Percentiles rank a stretch among this genome's conserved stretches.
Evolutionary conservation across 169 alveolate species (phyloP).

Genomic region (Cryptosporidium viatorum): DNA sequence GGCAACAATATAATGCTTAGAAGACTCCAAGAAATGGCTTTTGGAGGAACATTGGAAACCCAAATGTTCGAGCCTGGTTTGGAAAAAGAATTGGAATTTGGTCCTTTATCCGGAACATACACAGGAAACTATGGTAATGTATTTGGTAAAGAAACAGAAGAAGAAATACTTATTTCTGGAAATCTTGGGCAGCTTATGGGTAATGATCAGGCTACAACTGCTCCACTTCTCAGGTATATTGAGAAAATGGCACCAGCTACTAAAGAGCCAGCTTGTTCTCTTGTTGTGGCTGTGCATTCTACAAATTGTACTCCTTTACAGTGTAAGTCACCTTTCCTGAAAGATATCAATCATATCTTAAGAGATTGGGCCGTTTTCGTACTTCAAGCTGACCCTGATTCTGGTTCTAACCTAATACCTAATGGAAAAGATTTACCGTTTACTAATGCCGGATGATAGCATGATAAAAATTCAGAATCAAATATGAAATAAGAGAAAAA

Average conservation of each 20-base stretch:
- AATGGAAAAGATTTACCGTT: conserved; percentile 70
- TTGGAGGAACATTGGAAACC: conserved; percentile 39
- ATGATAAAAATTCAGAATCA: not conserved
- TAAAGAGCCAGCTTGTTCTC: conserved; percentile 62
- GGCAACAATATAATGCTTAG: conserved; percentile 3
- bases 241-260: not conserved
- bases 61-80: conserved; percentile 63
- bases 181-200: conserved; percentile 52
- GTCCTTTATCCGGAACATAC: conserved; percentile 42
- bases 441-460: conserved; percentile 34
- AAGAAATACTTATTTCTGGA: conserved; percentile 36
- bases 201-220: conserved; percentile 13
- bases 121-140: conserved; percentile 51
- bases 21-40: conserved; percentile 23
- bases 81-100: conserved; percentile 35
- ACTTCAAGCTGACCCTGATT: conserved; percentile 65
- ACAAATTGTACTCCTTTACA: conserved; percentile 59
- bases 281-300: conserved; percentile 52
- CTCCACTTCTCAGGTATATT: not conserved
- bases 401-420: conserved; percentile 74
- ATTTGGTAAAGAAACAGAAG: conserved; percentile 56
- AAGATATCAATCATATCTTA: conserved; percentile 40
- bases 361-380: conserved; percentile 69
- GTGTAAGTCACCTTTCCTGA: conserved; percentile 39
- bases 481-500: not conserved